A percentile compares a stretch with the other conserved stretches of the same genome.
Evolutionary conservation across 345 rosid genomes (phyloP).

Genomic region (Citrus cavaleriei): DNA sequence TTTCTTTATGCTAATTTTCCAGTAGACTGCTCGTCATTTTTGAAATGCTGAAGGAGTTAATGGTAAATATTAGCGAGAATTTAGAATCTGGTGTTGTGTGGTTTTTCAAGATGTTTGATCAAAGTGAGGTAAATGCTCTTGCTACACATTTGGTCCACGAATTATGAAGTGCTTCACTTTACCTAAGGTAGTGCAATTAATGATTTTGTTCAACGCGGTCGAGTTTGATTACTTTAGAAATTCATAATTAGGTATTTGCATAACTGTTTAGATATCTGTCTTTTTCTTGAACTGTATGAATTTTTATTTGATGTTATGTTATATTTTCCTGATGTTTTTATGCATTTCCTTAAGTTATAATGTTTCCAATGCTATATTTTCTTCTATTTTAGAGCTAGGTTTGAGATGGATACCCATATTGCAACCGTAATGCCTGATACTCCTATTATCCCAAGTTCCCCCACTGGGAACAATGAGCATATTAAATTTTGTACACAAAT

Average conservation of each 20-base stretch:
- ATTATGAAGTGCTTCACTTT: background rate
- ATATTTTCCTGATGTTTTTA: background rate
- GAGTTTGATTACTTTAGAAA: no score
- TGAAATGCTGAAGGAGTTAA: no score
- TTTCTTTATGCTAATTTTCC: no score
- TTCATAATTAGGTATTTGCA: background rate
- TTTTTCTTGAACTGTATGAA: background rate
- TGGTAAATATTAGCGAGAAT: no score
- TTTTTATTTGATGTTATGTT: background rate
- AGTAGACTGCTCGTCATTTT: no score
- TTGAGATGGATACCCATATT: conserved; percentile 42
- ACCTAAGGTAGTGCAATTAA: background rate
- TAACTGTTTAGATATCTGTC: background rate
- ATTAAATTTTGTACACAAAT: conserved; percentile 29
- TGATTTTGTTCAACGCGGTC: background rate
- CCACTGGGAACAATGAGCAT: conserved; percentile 33
- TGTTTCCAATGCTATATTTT: background rate
- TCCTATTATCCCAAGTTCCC: conserved; percentile 26
- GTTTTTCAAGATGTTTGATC: no score
- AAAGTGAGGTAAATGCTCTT: background rate
- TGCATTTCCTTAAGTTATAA: background rate
- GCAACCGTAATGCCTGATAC: conserved; percentile 28
- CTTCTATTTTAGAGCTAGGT: conserved; percentile 18
- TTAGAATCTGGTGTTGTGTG: no score
- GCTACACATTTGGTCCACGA: background rate